A percentile compares a stretch with the other conserved stretches of the same genome.
Conservation (phyloP, 2,329 filamentous ascomycete genomes). For the Fragosphaeria purpurea region DNA sequence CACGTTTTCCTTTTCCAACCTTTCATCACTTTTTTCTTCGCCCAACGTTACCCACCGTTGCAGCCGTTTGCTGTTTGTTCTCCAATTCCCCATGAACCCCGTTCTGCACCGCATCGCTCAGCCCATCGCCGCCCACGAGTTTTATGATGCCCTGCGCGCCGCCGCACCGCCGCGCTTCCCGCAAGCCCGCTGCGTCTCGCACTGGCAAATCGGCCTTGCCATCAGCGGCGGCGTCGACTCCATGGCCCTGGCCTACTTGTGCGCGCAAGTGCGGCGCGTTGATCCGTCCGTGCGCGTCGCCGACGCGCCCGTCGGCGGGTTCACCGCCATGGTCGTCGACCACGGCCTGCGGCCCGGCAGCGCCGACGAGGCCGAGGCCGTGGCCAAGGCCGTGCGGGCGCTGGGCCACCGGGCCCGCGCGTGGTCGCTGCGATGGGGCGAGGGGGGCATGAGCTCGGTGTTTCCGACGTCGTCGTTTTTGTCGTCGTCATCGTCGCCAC, state of each 20-base stretch:
- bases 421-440: slow-evolving; percentile 39
- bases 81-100: slow-evolving; percentile 13
- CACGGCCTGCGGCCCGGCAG: slow-evolving; percentile 47
- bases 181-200: slow-evolving; percentile 21
- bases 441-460: slow-evolving; percentile 22
- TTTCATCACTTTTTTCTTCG: not conserved
- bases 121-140: slow-evolving; percentile 31
- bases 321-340: slow-evolving; percentile 44
- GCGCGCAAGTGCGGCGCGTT: slow-evolving; percentile 34
- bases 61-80: too few species aligned
- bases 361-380: slow-evolving; percentile 37
- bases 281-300: slow-evolving; percentile 29
- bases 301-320: slow-evolving; percentile 32
- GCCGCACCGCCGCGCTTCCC: slow-evolving; percentile 41
- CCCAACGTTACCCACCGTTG: too few species aligned
- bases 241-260: slow-evolving; percentile 84
- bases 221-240: slow-evolving; percentile 92
- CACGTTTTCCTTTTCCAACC: too few species aligned
- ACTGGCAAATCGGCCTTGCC: slow-evolving; percentile 50
- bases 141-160: slow-evolving; percentile 39
- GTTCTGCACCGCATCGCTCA: slow-evolving; percentile 29
- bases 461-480: slow-evolving; percentile 28
- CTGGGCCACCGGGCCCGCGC: slow-evolving; percentile 25
- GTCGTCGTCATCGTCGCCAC: too few species aligned
- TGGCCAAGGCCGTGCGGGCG: slow-evolving; percentile 25